A percentile compares a stretch with the other conserved stretches of the same genome.
Conservation (phyloP, 768 basidiomycete species). For the Lactarius quietus region DNA sequence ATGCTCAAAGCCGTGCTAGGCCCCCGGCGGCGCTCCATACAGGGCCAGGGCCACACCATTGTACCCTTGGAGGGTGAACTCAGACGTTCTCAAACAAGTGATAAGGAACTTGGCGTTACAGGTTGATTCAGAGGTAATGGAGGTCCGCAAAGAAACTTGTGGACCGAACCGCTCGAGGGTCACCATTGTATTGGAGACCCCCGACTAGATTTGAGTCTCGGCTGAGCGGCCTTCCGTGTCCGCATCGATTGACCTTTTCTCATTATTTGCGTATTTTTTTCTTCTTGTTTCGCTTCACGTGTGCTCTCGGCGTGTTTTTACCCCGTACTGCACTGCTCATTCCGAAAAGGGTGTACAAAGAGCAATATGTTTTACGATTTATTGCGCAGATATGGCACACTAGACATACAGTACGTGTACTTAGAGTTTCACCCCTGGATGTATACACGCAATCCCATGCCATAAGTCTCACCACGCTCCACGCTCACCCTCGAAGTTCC, state of each 20-base stretch:
- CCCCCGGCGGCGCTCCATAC: not conserved
- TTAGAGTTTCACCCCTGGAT: slow-evolving; percentile 78
- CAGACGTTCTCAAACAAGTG: not conserved
- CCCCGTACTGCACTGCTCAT: not conserved
- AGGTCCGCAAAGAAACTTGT: not conserved
- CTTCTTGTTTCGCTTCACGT: too few species aligned
- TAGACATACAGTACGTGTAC: not conserved
- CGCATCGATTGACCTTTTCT: too few species aligned
- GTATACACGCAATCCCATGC: slow-evolving; percentile 85
- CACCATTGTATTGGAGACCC: not conserved
- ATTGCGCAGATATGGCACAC: not conserved
- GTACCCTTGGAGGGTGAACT: not conserved
- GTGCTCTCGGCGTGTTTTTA: too few species aligned
- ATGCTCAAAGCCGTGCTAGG: not conserved
- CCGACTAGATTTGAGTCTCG: not conserved
- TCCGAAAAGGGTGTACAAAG: not conserved
- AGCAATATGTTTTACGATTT: not conserved
- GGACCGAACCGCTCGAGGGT: not conserved
- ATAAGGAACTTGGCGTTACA: not conserved
- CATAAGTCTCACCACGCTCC: slow-evolving; percentile 83
- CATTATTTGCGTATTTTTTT: too few species aligned
- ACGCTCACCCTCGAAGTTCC: slow-evolving; percentile 55
- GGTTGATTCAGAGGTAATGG: not conserved
- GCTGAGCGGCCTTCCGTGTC: not conserved
- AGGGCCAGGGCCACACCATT: not conserved